phyloP scores from a whole-genome alignment of 495 filamentous ascomycete species.

The Penicillium longicatenatum region DNA sequence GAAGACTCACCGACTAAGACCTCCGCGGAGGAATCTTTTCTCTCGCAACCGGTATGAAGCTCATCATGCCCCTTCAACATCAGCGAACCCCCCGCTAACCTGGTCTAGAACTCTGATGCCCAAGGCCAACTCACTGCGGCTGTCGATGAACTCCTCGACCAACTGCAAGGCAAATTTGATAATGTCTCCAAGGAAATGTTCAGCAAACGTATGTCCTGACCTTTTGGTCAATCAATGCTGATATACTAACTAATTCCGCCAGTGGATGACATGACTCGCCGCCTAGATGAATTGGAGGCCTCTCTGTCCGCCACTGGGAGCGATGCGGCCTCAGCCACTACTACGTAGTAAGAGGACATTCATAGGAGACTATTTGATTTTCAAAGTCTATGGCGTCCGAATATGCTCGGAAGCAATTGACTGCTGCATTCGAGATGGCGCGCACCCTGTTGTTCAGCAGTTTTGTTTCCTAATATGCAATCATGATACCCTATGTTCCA shows the following conservation, averaged over 20 bases:
- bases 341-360: constrained; percentile 23
- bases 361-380: neutral
- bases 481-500: constrained; percentile 29
- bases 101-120: constrained; percentile 36
- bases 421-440: neutral
- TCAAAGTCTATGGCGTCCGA: neutral
- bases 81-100: constrained; percentile 12
- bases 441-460: neutral
- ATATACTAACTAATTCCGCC: constrained; percentile 10
- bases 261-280: constrained; percentile 96
- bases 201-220: constrained; percentile 68
- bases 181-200: constrained; percentile 82
- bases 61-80: neutral
- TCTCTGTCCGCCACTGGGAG: constrained; percentile 38
- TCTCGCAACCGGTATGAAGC: constrained; percentile 26
- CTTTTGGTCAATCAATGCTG: neutral
- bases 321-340: constrained; percentile 21
- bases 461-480: constrained; percentile 13
- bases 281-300: constrained; percentile 84
- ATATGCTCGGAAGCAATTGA: neutral
- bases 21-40: constrained; percentile 22
- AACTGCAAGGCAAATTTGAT: constrained; percentile 81
- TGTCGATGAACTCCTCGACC: constrained; percentile 82
- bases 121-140: constrained; percentile 70
- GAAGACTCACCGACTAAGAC: constrained; percentile 22